These are phyloP conservation scores for Paraphaeosphaeria sporulosa DNA, from an alignment of 2,329 filamentous ascomycete species.

Conservation along the genomic window DNA sequence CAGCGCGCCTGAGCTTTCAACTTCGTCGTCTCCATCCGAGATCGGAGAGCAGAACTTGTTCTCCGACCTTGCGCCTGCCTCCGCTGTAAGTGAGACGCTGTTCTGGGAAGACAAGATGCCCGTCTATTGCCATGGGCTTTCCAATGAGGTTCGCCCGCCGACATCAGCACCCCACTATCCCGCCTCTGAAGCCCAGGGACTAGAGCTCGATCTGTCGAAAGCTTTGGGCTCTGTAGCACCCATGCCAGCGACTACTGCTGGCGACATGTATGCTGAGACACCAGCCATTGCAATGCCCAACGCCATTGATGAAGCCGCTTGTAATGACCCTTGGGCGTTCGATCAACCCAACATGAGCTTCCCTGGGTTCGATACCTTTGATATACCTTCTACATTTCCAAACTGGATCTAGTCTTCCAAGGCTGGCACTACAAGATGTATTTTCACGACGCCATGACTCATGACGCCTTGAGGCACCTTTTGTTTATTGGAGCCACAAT, in stretches of 20 bases:
- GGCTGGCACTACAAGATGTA: constrained; percentile 21
- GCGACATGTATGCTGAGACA: constrained; percentile 35
- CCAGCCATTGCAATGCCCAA: constrained; percentile 44
- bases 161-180: constrained; percentile 33
- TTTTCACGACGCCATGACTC: constrained; percentile 45
- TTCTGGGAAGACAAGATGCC: constrained; percentile 48
- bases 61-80: constrained; percentile 43
- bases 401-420: constrained; percentile 43
- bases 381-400: constrained; percentile 31
- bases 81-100: constrained; percentile 41
- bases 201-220: constrained; percentile 43
- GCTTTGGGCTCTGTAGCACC: constrained; percentile 30
- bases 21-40: constrained; percentile 52
- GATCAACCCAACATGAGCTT: constrained; percentile 31
- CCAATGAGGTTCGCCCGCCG: constrained; percentile 34
- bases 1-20: constrained; percentile 49
- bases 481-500: constrained; percentile 25
- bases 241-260: constrained; percentile 32
- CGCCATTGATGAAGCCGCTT: constrained; percentile 36
- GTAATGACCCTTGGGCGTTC: constrained; percentile 42
- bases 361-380: constrained; percentile 33
- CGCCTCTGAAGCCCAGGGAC: constrained; percentile 31
- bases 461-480: constrained; percentile 46
- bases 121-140: constrained; percentile 40
- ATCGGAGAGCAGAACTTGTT: constrained; percentile 46